Base-by-base conservation (phyloP, 2,329 filamentous ascomycete genomes). In the Cordyceps fumosorosea region DNA sequence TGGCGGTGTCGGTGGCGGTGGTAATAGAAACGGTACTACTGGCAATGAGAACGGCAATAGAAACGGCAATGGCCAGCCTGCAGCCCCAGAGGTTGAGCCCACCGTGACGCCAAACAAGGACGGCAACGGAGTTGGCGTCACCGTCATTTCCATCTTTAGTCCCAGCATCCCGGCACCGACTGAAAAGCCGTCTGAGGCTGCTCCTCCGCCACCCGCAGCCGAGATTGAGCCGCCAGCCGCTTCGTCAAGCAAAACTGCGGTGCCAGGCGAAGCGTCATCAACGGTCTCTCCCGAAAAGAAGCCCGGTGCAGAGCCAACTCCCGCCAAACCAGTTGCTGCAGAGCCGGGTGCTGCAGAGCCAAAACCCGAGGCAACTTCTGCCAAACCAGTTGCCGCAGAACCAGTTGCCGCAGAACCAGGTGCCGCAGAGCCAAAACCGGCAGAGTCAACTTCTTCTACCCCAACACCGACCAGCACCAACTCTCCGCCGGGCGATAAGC, bases 101-200 rank as follows among this genome's bases (percentile, higher is more conserved):
- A 50, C 12, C 4, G 59, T 55, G 22, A 44, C 53, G 20, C 22
- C 65, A n/a, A 67, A 67, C 47, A 58, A 57, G 20, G 55, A 68
- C 47, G 69, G 68, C 29, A 67, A 70, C 40, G 69, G 69, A 14
- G 62, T 70, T 14, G 72, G 72, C 8, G 72, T 74, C n/a, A 67
- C 67, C 18, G 16, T 56, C 60, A 62, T 62, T 18, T 55, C 51
- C 40, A 62, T 62, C 24, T 62, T 44, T 53, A 51, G 29, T 24
- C 42, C 50, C 60, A 1, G 64, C 59, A 26, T 58, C 63, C 3
- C 57, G 5, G 6, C 45, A 51, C 32, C 42, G 26, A 56, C 53
- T 29, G 5, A 54, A 16, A 22, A 44, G 1, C 56, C 56, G 47
- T 11, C 34, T 5, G 6, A 32, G 5, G 37, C 56, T 55, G 53